phyloP scores from a whole-genome alignment of 2,329 filamentous ascomycete species.

The Phialemoniopsis sp. region DNA sequence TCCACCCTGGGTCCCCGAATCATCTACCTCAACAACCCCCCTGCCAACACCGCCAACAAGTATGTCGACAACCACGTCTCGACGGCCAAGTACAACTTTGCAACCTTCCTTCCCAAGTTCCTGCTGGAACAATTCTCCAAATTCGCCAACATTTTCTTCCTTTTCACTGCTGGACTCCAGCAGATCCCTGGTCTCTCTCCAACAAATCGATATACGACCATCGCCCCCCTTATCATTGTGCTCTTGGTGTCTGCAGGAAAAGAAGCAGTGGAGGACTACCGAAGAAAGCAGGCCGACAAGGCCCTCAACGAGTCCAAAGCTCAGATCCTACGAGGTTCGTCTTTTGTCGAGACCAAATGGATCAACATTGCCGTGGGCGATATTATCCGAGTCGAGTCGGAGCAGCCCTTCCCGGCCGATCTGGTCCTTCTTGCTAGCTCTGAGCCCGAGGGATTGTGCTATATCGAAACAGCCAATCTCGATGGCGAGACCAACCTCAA shows the following conservation, averaged over 20 bases:
- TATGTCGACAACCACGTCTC: constrained; percentile 97
- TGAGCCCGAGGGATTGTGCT: constrained; percentile 94
- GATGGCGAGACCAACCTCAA: constrained; percentile 98
- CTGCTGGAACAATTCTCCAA: constrained; percentile 98
- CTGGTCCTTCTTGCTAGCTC: constrained; percentile 89
- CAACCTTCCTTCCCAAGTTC: constrained; percentile 95
- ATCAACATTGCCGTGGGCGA: constrained; percentile 91
- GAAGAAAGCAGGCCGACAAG: constrained; percentile 81
- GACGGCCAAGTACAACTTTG: constrained; percentile 93
- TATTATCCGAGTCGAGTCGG: constrained; percentile 87
- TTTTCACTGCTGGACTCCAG: constrained; percentile 91
- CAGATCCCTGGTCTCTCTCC: constrained; percentile 94
- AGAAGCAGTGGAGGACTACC: constrained; percentile 89
- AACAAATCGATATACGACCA: constrained; percentile 93
- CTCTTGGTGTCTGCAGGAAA: constrained; percentile 93
- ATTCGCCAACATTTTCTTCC: constrained; percentile 98
- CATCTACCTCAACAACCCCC: constrained; percentile 94
- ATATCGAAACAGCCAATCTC: constrained; percentile 96
- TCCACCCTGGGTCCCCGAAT: constrained; percentile 87
- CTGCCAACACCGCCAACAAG: constrained; percentile 83
- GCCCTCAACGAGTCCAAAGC: constrained; percentile 85
- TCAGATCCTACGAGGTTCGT: constrained; percentile 75
- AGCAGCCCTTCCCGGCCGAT: constrained; percentile 92
- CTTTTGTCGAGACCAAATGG: constrained; percentile 87
- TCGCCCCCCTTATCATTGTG: constrained; percentile 87